Conservation (phyloP, 169 alveolate species). For the Plasmodium inui region DNA sequence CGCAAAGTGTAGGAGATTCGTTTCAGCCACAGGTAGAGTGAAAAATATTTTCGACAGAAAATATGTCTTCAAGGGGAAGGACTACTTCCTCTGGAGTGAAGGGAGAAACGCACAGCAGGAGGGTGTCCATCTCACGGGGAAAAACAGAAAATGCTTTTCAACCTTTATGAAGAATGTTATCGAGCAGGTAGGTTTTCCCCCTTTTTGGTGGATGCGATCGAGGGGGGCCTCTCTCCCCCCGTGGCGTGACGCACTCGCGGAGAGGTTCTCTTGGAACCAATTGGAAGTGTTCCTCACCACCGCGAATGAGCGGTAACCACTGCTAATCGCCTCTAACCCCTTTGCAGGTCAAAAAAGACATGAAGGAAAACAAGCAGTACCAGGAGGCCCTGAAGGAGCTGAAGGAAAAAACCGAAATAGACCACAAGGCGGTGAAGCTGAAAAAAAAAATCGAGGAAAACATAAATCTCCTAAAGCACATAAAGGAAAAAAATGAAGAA, state of each 20-base stretch:
- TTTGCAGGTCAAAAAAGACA: slow-evolving; percentile 82
- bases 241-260: not conserved
- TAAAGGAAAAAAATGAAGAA: slow-evolving; percentile 69
- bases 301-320: not conserved
- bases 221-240: not conserved
- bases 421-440: slow-evolving; percentile 76
- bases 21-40: slow-evolving; percentile 19
- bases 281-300: not conserved
- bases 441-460: slow-evolving; percentile 77
- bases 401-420: slow-evolving; percentile 76
- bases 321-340: not conserved
- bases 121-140: not conserved
- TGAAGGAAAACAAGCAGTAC: slow-evolving; percentile 84
- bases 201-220: not conserved
- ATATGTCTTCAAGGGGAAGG: not conserved
- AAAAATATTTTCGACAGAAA: not conserved
- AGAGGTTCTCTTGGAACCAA: not conserved
- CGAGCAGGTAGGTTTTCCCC: slow-evolving; percentile 68
- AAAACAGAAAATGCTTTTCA: slow-evolving; percentile 61
- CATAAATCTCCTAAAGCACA: slow-evolving; percentile 56
- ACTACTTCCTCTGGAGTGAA: not conserved
- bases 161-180: slow-evolving; percentile 84
- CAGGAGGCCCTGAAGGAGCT: slow-evolving; percentile 85
- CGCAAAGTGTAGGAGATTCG: slow-evolving; percentile 23
- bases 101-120: not conserved